A percentile compares a stretch with the other conserved stretches of the same genome.
phyloP scores from a whole-genome alignment of 1,284 basidiomycete species.

The Microbotryum saponariae region DNA sequence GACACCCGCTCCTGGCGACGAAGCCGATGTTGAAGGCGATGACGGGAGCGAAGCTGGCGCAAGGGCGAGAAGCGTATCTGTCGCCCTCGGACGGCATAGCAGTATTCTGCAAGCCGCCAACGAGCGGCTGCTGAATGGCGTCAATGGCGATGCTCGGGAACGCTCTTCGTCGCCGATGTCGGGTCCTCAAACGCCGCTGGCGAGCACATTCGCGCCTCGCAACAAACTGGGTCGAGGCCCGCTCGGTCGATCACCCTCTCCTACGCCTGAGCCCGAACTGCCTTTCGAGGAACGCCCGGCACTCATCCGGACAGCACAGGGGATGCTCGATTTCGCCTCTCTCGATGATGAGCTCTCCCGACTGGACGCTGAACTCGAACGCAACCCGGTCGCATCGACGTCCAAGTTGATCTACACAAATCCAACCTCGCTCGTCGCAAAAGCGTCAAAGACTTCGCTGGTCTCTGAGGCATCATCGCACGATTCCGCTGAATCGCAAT shows the following conservation, averaged over 20 bases:
- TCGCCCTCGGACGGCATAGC: slow-evolving; percentile 5
- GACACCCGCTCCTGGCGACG: slow-evolving; percentile 5
- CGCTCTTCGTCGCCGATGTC: slow-evolving; percentile 20
- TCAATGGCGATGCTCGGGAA: slow-evolving; percentile 26
- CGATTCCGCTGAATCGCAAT: background rate
- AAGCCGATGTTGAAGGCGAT: slow-evolving; percentile 27
- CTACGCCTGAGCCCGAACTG: slow-evolving; percentile 8
- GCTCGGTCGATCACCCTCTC: slow-evolving; percentile 7
- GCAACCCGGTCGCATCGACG: slow-evolving; percentile 3
- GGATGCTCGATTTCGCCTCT: slow-evolving; percentile 50
- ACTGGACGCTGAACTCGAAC: slow-evolving; percentile 21
- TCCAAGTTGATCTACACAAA: background rate
- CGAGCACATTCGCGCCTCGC: slow-evolving; percentile 2
- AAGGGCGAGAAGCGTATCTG: slow-evolving; percentile 9
- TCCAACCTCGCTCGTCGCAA: no score
- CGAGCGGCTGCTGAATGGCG: slow-evolving; percentile 18
- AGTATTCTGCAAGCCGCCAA: background rate
- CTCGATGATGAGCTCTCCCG: slow-evolving; percentile 25
- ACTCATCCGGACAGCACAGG: slow-evolving; percentile 64
- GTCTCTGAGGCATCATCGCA: no score
- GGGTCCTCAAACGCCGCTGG: slow-evolving; percentile 4
- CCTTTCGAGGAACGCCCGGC: slow-evolving; percentile 49
- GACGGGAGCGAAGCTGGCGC: slow-evolving; percentile 20
- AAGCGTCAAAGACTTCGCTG: no score
- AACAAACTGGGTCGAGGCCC: slow-evolving; percentile 12